Conservation (phyloP, 2,329 filamentous ascomycete genomes). For the Beauveria australis region DNA sequence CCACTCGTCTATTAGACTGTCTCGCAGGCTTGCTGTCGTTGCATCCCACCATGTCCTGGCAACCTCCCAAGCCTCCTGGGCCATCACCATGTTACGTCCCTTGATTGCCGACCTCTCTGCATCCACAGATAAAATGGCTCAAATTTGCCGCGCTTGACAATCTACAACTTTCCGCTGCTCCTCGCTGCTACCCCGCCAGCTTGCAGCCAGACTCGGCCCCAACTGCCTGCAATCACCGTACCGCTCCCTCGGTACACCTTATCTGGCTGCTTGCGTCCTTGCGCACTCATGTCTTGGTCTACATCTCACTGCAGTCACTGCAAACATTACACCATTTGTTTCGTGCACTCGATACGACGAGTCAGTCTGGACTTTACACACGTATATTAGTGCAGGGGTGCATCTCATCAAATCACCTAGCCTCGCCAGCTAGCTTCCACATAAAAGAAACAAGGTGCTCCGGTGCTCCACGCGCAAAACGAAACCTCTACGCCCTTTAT, state of each 20-base stretch:
- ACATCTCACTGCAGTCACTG: not conserved
- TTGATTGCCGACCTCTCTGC: not conserved
- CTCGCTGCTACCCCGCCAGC: not conserved
- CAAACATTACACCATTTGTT: not conserved
- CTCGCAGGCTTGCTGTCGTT: not conserved
- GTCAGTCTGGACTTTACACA: no score
- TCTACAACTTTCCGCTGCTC: not conserved
- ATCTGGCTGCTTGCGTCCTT: not conserved
- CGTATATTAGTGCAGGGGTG: not conserved
- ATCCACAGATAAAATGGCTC: not conserved
- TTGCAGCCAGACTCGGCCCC: not conserved
- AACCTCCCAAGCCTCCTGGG: not conserved
- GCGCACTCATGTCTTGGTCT: no score
- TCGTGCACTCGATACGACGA: not conserved
- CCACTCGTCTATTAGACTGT: not conserved
- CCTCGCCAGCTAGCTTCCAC: not conserved
- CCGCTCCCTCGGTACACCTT: not conserved
- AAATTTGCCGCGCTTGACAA: not conserved
- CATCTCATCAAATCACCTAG: not conserved
- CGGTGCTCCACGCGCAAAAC: not conserved
- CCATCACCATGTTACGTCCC: slow-evolving; percentile 9
- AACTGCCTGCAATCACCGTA: not conserved
- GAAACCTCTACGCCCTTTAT: not conserved
- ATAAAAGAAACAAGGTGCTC: not conserved
- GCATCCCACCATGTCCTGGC: not conserved